These are phyloP conservation scores for Rhizoclosmatium globosum DNA, from an alignment of 192 early-diverging fungal species.

Conservation along the genomic window DNA sequence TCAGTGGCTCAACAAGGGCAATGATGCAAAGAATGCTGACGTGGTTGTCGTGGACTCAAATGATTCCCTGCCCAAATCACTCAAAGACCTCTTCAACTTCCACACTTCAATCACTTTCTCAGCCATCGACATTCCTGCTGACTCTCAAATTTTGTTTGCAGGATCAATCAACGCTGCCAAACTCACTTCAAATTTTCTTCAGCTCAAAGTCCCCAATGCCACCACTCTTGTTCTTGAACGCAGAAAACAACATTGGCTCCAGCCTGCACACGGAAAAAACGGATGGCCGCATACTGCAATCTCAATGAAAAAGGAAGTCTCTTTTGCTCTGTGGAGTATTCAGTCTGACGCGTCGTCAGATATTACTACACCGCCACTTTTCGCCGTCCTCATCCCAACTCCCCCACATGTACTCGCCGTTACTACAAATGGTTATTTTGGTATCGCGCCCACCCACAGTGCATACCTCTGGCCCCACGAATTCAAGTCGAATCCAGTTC, in stretches of 20 bases:
- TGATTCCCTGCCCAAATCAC: too few relatives aligned
- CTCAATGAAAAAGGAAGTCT: slow-evolving; percentile 7
- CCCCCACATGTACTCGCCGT: background rate
- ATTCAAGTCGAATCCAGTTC: slow-evolving; percentile 2
- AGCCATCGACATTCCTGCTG: too few relatives aligned
- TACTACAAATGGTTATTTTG: background rate
- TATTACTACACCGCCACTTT: background rate
- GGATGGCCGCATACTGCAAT: background rate
- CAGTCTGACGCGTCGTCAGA: background rate
- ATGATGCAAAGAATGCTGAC: too few relatives aligned
- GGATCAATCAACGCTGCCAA: background rate
- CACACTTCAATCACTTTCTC: too few relatives aligned
- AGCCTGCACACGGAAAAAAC: background rate
- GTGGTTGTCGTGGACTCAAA: too few relatives aligned
- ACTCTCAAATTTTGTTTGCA: background rate
- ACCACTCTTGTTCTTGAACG: background rate
- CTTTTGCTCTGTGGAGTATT: background rate
- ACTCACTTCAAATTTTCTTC: background rate
- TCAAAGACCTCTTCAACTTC: too few relatives aligned
- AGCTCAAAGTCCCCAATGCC: background rate
- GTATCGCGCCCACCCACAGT: background rate
- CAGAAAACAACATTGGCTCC: background rate
- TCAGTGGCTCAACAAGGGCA: too few relatives aligned
- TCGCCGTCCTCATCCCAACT: background rate
- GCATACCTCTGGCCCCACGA: slow-evolving; percentile 3